Conservation (phyloP, 805 yeast genomes). For the Metschnikowia sp. region DNA sequence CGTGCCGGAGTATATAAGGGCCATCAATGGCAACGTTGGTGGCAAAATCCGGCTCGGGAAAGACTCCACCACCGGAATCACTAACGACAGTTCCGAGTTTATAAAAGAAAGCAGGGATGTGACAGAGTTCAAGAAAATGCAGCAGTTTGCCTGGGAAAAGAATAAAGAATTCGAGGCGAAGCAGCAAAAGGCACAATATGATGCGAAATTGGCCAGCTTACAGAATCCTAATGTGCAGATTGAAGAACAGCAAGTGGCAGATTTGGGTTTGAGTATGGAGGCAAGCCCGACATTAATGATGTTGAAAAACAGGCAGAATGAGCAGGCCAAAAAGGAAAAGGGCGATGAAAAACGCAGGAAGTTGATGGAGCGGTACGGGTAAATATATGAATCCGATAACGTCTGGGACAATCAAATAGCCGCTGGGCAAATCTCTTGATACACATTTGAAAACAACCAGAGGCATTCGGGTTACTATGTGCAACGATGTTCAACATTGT, state of each 20-base stretch:
- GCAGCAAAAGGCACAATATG: conserved; percentile 9
- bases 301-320: conserved; percentile 23
- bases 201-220: conserved; percentile 11
- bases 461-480: too few relatives aligned
- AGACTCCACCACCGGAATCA: conserved; percentile 25
- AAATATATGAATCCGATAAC: neutral
- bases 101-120: conserved; percentile 49
- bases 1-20: conserved; percentile 62
- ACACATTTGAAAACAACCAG: too few relatives aligned
- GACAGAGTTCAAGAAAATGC: conserved; percentile 45
- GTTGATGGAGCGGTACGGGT: conserved; percentile 15
- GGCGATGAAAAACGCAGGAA: conserved; percentile 9
- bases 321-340: conserved; percentile 16
- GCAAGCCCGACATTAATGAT: conserved; percentile 38
- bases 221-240: conserved; percentile 11
- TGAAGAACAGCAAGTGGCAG: conserved; percentile 15
- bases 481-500: too few relatives aligned
- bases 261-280: conserved; percentile 30
- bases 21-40: conserved; percentile 30
- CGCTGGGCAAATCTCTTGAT: too few relatives aligned
- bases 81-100: conserved; percentile 16
- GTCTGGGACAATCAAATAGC: too few relatives aligned
- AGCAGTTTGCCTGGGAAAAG: conserved; percentile 47
- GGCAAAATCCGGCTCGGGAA: conserved; percentile 36
- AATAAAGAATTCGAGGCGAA: conserved; percentile 15